Evolutionary conservation across 768 basidiomycete species (phyloP), one percentile per base, ranked within the genome.

Genomic region (Tylopilus balloui): DNA sequence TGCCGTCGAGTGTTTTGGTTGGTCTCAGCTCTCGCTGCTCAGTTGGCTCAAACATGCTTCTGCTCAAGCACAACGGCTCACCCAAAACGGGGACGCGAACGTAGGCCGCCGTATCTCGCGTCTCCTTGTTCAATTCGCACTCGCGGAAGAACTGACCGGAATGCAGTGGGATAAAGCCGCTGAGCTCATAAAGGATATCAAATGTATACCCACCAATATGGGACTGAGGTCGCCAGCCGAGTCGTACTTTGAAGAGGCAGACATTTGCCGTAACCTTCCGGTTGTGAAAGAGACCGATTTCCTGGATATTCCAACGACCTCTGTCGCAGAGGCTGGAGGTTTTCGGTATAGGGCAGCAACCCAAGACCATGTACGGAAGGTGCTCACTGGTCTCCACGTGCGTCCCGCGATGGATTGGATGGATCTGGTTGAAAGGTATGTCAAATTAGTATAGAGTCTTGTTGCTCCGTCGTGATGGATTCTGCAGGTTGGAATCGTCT

Each of bases 211-310:
- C 2, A 92, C 90, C 0, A 79, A 81, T 8, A 69, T 68, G 10
- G 95, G 93, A 8, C 75, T 88, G 71, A 82, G 78, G 55, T 60
- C 64, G 17, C 89, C 94, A 0, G 62, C 66, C 4, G 80, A 92
- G 43, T 71, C 85, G 4, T 95, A 94, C 69, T 93, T 96, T 61
- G 70, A 83, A 10, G 88, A 81, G 52, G 92, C 85, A n/a, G 80
- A 88, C 55, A 72, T 97, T n/a, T 96, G 88, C 53, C 17, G 15
- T 13, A 69, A 31, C 20, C 42, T 58, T 19, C 51, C 55, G 3
- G 51, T 54, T 2, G 55, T 25, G n/a, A 31, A 6, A n/a, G 56
- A 45, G 21, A 1, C 1, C 3, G 14, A 15, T 11, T 58, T 57
- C 14, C 6, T 39, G 13, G 23, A 25, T 11, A 39, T 57, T 23